These are phyloP conservation scores for Septoria petroselini DNA, from an alignment of 2,329 filamentous ascomycete species.

Conservation along the genomic window DNA sequence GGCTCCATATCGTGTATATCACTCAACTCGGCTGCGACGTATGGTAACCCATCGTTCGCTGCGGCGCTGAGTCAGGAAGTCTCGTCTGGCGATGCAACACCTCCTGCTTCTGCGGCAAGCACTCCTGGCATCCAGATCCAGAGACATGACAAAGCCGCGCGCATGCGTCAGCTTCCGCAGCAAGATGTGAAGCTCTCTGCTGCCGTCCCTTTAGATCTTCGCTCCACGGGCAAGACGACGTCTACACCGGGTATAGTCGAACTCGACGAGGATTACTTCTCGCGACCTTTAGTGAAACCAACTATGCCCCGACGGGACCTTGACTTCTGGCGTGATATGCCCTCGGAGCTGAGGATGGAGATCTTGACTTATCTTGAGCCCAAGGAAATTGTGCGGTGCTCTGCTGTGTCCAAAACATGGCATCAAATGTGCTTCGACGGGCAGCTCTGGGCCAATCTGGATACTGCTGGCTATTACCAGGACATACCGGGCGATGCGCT, in stretches of 20 bases:
- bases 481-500: slow-evolving; percentile 81
- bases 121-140: slow-evolving; percentile 48
- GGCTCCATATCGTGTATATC: slow-evolving; percentile 65
- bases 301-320: slow-evolving; percentile 42
- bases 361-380: slow-evolving; percentile 74
- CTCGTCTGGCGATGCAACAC: slow-evolving; percentile 56
- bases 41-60: slow-evolving; percentile 53
- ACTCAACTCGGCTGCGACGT: slow-evolving; percentile 51
- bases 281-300: slow-evolving; percentile 34
- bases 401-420: slow-evolving; percentile 74
- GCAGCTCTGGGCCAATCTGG: slow-evolving; percentile 83
- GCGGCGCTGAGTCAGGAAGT: slow-evolving; percentile 56
- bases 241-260: slow-evolving; percentile 35
- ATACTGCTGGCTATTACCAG: slow-evolving; percentile 74
- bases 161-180: slow-evolving; percentile 54
- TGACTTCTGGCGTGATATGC: slow-evolving; percentile 78
- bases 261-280: slow-evolving; percentile 49
- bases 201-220: slow-evolving; percentile 62
- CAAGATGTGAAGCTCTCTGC: slow-evolving; percentile 53
- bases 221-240: slow-evolving; percentile 44
- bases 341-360: slow-evolving; percentile 74
- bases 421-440: slow-evolving; percentile 87
- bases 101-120: slow-evolving; percentile 52
- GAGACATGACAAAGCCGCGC: slow-evolving; percentile 52
- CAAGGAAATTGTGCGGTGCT: slow-evolving; percentile 75